Conservation (phyloP, 2,329 filamentous ascomycete species). For the Aspergillus versicolor region DNA sequence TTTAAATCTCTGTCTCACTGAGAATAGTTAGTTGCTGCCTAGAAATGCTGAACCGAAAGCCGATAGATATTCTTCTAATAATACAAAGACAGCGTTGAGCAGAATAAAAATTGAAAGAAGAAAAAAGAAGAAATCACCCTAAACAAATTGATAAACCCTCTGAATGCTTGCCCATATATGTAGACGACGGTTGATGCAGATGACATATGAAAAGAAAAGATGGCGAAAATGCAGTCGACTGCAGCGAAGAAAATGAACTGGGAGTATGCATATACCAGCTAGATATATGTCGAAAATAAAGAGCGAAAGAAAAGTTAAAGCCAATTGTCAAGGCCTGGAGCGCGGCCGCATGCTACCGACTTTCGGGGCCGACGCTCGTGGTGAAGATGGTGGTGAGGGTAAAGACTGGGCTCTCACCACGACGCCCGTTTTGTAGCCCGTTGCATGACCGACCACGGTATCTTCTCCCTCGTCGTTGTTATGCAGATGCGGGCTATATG, state of each 20-base stretch:
- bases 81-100: not conserved
- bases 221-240: not conserved
- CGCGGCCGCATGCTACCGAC: not conserved
- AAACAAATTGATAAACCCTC: not conserved
- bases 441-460: not conserved
- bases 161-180: not conserved
- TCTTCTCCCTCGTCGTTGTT: not conserved
- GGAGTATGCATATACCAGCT: too few relatives aligned
- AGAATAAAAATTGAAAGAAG: not conserved
- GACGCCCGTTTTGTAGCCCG: not conserved
- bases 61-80: not conserved
- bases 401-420: not conserved
- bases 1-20: not conserved
- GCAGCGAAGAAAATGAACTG: not conserved
- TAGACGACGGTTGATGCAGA: not conserved
- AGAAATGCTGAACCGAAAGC: not conserved
- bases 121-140: not conserved
- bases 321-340: not conserved
- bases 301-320: not conserved
- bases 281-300: not conserved
- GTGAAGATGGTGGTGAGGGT: not conserved
- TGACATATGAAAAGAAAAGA: not conserved
- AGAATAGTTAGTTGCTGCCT: not conserved
- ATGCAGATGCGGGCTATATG: not conserved
- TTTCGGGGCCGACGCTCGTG: not conserved